Evolutionary conservation across 148 eudicot genomes (phyloP).

Genomic region (Rhododendron simsii): DNA sequence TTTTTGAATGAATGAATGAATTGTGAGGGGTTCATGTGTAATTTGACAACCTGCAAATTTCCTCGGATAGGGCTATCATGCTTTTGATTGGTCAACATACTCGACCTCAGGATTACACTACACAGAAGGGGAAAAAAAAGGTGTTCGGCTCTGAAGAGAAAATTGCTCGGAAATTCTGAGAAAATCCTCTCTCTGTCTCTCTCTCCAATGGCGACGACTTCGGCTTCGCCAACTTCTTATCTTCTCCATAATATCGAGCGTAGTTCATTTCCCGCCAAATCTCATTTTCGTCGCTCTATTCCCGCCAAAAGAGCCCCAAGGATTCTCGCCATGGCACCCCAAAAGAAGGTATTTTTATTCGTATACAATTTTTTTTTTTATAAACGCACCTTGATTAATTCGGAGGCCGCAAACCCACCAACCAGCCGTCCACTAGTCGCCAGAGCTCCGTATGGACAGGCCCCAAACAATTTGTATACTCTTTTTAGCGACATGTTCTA

Average conservation of each 20-base stretch:
- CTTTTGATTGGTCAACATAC: conserved; percentile 13
- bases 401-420: too few species aligned
- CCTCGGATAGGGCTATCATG: conserved; percentile 8
- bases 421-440: too few species aligned
- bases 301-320: conserved; percentile 30
- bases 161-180: background rate
- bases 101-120: background rate
- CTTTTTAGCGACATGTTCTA: background rate
- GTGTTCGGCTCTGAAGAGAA: background rate
- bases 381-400: too few species aligned
- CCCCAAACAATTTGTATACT: too few species aligned
- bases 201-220: conserved; percentile 9
- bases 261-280: conserved; percentile 8
- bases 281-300: conserved; percentile 17
- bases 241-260: background rate
- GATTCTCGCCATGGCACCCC: conserved; percentile 79
- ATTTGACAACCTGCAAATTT: background rate
- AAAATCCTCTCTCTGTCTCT: background rate
- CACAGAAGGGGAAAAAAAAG: background rate
- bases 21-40: background rate
- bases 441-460: too few species aligned
- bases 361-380: too few species aligned
- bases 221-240: conserved; percentile 12
- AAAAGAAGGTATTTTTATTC: conserved; percentile 55
- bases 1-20: background rate